Percentiles rank a stretch among this genome's conserved stretches.
phyloP scores from a whole-genome alignment of 495 filamentous ascomycete genomes.

The Ascobolus immersus region DNA sequence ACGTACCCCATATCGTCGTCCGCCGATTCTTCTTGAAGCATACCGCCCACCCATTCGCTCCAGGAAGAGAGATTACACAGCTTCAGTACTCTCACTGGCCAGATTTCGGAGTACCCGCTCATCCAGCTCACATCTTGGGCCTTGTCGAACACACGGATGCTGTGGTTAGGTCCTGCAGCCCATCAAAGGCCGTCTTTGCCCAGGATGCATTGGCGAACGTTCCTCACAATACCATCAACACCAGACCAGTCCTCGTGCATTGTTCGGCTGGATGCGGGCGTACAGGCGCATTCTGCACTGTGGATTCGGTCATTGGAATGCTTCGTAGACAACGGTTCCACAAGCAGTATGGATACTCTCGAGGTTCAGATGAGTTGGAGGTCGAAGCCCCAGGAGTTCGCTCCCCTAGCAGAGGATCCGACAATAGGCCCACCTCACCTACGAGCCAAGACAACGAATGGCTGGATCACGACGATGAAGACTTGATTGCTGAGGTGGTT shows the following conservation, averaged over 20 bases:
- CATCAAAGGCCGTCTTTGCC: too few relatives aligned
- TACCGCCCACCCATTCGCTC: constrained; percentile 48
- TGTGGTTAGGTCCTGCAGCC: constrained; percentile 19
- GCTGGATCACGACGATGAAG: constrained; percentile 32
- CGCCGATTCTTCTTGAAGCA: constrained; percentile 71
- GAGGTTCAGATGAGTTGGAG: too few relatives aligned
- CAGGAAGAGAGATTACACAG: constrained; percentile 81
- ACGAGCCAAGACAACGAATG: constrained; percentile 21
- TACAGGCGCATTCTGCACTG: constrained; percentile 87
- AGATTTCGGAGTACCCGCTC: constrained; percentile 81
- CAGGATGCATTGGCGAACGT: too few relatives aligned
- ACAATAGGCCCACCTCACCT: constrained; percentile 2
- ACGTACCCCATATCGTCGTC: constrained; percentile 52
- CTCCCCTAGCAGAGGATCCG: too few relatives aligned
- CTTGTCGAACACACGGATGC: constrained; percentile 43
- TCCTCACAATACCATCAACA: constrained; percentile 13
- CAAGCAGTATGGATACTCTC: constrained; percentile 4
- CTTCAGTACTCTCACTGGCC: constrained; percentile 89
- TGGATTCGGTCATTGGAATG: constrained; percentile 85
- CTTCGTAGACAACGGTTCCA: constrained; percentile 46
- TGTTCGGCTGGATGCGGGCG: constrained; percentile 89
- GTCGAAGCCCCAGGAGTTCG: too few relatives aligned
- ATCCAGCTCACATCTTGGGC: constrained; percentile 59
- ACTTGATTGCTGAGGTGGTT: constrained; percentile 64
- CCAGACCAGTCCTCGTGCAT: constrained; percentile 66